A percentile compares a stretch with the other conserved stretches of the same genome.
phyloP scores from a whole-genome alignment of 202 grass and related monocot species.

The Elaeis oleifera region DNA sequence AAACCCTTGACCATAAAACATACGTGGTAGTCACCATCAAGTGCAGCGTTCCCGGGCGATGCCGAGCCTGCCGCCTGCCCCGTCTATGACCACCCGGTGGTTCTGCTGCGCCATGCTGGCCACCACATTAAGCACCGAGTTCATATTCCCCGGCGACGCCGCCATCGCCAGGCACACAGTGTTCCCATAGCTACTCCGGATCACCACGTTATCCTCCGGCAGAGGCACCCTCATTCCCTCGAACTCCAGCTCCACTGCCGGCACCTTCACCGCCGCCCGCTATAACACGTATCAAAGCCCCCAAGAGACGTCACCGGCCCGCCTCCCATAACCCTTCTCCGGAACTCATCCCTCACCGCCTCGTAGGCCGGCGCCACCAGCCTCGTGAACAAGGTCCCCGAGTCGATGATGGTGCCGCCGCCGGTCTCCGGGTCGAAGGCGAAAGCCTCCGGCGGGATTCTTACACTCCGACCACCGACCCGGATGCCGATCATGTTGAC shows the following conservation, averaged over 20 bases:
- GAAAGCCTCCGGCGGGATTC: conserved; percentile 3
- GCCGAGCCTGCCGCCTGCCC: conserved; percentile 43
- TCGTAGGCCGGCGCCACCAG: conserved; percentile 5
- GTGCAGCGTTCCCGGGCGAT: conserved; percentile 64
- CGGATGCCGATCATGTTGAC: conserved; percentile 6
- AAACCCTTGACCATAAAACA: no score
- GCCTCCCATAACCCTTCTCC: not conserved
- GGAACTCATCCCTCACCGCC: conserved; percentile 15
- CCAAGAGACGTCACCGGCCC: not conserved
- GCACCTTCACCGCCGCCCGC: not conserved
- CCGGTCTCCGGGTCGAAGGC: conserved; percentile 8
- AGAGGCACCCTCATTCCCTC: conserved; percentile 42
- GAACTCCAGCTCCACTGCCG: conserved; percentile 37
- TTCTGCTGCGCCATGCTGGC: conserved; percentile 90
- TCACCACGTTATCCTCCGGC: conserved; percentile 60
- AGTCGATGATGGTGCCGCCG: conserved; percentile 11
- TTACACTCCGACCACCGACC: not conserved
- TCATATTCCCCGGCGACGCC: conserved; percentile 26
- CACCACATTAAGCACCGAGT: conserved; percentile 60
- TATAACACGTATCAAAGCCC: conserved; percentile 6
- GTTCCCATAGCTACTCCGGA: conserved; percentile 40
- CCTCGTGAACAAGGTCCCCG: conserved; percentile 15
- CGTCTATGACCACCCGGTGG: conserved; percentile 66
- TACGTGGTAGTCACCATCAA: not conserved
- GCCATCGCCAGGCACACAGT: conserved; percentile 68